A percentile compares a stretch with the other conserved stretches of the same genome.
Evolutionary conservation across 192 early-diverging fungal species (phyloP).

Genomic region (Umbelopsis sp.): DNA sequence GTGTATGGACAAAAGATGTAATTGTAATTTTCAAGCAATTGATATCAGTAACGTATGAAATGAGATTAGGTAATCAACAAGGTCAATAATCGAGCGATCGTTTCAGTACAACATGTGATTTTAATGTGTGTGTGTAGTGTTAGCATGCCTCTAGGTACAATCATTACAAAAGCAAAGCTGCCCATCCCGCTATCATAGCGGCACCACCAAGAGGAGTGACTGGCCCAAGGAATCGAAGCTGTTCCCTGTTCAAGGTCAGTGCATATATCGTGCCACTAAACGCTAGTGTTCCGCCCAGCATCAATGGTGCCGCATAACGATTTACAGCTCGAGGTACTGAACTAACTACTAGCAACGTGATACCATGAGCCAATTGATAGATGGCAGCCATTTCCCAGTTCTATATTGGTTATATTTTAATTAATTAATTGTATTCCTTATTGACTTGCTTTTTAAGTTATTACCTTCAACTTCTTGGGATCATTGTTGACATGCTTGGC

Average conservation of each 20-base stretch:
- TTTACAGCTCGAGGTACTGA: constrained; percentile 40
- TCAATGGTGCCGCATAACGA: constrained; percentile 47
- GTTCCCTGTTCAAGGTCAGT: constrained; percentile 49
- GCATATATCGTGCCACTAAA: constrained; percentile 63
- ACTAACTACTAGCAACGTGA: constrained; percentile 50
- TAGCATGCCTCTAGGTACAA: no score
- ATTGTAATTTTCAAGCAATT: no score
- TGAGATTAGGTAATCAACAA: no score
- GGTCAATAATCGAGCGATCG: no score
- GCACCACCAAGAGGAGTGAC: constrained; percentile 64
- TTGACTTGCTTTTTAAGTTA: constrained; percentile 7
- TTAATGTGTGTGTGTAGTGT: no score
- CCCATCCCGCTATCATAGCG: constrained; percentile 60
- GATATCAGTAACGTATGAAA: no score
- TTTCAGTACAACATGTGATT: no score
- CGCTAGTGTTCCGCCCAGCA: constrained; percentile 48
- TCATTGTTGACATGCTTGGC: constrained; percentile 30
- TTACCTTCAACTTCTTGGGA: constrained; percentile 30
- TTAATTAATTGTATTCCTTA: neutral
- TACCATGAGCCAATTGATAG: constrained; percentile 55
- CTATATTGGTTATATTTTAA: constrained; percentile 5
- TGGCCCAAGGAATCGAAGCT: constrained; percentile 50
- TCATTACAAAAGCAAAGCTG: constrained; percentile 30
- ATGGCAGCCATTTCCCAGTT: constrained; percentile 57
- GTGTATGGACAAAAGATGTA: no score